A percentile compares a stretch with the other conserved stretches of the same genome.
phyloP scores from a whole-genome alignment of 176 grass and related monocot genomes.

The Musa schizocarpa region DNA sequence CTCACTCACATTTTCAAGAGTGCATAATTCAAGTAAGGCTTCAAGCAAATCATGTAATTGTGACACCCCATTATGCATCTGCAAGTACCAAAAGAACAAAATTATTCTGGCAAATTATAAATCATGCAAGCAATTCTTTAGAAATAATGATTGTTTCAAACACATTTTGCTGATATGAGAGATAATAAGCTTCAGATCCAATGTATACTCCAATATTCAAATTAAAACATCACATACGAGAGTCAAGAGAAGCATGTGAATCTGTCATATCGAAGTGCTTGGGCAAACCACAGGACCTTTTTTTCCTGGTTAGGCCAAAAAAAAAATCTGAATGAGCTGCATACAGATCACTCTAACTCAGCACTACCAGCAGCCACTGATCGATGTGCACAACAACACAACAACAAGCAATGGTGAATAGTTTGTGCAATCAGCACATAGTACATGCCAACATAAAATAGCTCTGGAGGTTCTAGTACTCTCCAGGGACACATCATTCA shows the following conservation, averaged over 20 bases:
- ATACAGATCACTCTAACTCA: too few species aligned
- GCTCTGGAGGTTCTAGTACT: too few species aligned
- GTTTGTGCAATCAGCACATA: too few species aligned
- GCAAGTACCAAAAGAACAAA: constrained; percentile 25
- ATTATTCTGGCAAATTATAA: constrained; percentile 9
- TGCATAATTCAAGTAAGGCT: constrained; percentile 60
- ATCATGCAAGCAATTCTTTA: constrained; percentile 5
- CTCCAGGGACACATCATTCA: too few species aligned
- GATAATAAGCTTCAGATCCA: not conserved
- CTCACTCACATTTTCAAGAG: constrained; percentile 59
- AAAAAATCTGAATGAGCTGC: too few species aligned
- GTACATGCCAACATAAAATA: too few species aligned
- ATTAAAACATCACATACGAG: not conserved
- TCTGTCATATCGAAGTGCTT: too few species aligned
- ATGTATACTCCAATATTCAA: not conserved
- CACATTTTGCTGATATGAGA: not conserved
- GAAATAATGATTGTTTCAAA: not conserved
- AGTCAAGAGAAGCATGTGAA: not conserved
- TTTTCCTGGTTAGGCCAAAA: too few species aligned
- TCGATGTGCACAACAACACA: too few species aligned
- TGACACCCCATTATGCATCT: constrained; percentile 49
- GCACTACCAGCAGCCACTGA: too few species aligned
- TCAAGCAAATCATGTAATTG: constrained; percentile 49
- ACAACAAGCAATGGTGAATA: too few species aligned
- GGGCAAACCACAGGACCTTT: too few species aligned